A percentile compares a stretch with the other conserved stretches of the same genome.
Conservation (phyloP, 225 moss, liverwort and hornwort genomes). For the Straminergon stramineum region DNA sequence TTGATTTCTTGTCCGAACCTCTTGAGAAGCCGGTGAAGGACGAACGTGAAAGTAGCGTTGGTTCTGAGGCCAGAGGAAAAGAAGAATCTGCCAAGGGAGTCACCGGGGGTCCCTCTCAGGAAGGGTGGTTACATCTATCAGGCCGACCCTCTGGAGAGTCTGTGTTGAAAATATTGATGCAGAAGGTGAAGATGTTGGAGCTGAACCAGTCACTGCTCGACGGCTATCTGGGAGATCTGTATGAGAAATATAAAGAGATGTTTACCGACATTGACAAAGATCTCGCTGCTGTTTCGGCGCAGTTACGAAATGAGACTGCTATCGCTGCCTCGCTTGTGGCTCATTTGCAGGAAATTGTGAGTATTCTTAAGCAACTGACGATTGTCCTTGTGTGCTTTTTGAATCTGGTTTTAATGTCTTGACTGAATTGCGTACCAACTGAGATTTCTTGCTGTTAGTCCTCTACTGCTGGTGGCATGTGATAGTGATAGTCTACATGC, state of each 20-base stretch:
- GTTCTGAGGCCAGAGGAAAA: constrained; percentile 35
- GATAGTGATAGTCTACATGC: neutral
- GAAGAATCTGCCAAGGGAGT: constrained; percentile 42
- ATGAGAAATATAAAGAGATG: constrained; percentile 77
- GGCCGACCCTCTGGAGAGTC: constrained; percentile 85
- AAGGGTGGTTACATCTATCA: constrained; percentile 45
- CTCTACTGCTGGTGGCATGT: neutral
- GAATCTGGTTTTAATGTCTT: neutral
- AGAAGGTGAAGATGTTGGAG: constrained; percentile 85
- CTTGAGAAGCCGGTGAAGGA: constrained; percentile 22
- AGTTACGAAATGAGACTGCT: constrained; percentile 61
- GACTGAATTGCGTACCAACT: neutral
- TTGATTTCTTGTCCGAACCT: constrained; percentile 28
- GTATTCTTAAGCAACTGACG: neutral
- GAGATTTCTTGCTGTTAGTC: neutral
- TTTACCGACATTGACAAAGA: constrained; percentile 80
- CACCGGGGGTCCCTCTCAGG: constrained; percentile 38
- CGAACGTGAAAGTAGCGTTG: constrained; percentile 29
- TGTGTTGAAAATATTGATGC: constrained; percentile 89
- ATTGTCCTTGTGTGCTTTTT: neutral
- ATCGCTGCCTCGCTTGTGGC: constrained; percentile 51
- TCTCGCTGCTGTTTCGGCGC: constrained; percentile 50
- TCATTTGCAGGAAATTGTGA: constrained; percentile 64
- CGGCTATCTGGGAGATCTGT: constrained; percentile 74
- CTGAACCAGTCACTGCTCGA: constrained; percentile 85